A percentile compares a stretch with the other conserved stretches of the same genome.
phyloP scores from a whole-genome alignment of 192 early-diverging fungal species.

The Physocladia obscura region DNA sequence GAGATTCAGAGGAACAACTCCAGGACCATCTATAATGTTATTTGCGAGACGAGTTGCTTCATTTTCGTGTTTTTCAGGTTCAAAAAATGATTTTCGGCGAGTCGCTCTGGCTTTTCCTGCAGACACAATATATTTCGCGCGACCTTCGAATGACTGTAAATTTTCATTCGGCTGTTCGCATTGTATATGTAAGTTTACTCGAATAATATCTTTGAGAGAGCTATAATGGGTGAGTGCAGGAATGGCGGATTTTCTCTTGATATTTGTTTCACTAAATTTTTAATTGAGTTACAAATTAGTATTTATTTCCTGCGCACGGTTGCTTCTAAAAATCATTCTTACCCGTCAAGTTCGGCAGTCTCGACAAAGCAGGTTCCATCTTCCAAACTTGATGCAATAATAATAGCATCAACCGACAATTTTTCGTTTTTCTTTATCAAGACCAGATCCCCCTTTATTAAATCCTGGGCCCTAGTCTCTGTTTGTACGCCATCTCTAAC shows the following conservation, averaged over 20 bases:
- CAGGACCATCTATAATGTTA: slow-evolving; percentile 14
- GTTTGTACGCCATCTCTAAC: slow-evolving; percentile 34
- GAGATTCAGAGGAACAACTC: slow-evolving; percentile 74
- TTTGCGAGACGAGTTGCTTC: neutral
- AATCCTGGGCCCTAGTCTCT: slow-evolving; percentile 30
- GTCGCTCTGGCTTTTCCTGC: neutral
- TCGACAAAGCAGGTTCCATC: slow-evolving; percentile 62
- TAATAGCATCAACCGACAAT: slow-evolving; percentile 49
- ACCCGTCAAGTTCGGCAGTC: slow-evolving; percentile 64
- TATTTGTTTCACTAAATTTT: slow-evolving; percentile 51
- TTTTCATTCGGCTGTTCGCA: slow-evolving; percentile 59
- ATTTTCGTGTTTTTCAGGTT: slow-evolving; percentile 9
- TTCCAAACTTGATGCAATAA: slow-evolving; percentile 44
- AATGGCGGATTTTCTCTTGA: slow-evolving; percentile 51
- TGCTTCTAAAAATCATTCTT: slow-evolving; percentile 68
- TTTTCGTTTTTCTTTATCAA: slow-evolving; percentile 54
- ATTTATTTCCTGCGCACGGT: too few species aligned
- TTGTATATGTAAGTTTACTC: slow-evolving; percentile 37
- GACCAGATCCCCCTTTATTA: slow-evolving; percentile 51
- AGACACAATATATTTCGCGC: slow-evolving; percentile 18
- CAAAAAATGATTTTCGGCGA: slow-evolving; percentile 9
- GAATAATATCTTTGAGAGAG: slow-evolving; percentile 26
- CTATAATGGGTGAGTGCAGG: slow-evolving; percentile 23
- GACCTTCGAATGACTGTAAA: slow-evolving; percentile 49
- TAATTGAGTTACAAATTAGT: slow-evolving; percentile 15